Evolutionary conservation across 495 filamentous ascomycete genomes (phyloP), one percentile per base, ranked within the genome.

Genomic region (Terfezia boudieri): DNA sequence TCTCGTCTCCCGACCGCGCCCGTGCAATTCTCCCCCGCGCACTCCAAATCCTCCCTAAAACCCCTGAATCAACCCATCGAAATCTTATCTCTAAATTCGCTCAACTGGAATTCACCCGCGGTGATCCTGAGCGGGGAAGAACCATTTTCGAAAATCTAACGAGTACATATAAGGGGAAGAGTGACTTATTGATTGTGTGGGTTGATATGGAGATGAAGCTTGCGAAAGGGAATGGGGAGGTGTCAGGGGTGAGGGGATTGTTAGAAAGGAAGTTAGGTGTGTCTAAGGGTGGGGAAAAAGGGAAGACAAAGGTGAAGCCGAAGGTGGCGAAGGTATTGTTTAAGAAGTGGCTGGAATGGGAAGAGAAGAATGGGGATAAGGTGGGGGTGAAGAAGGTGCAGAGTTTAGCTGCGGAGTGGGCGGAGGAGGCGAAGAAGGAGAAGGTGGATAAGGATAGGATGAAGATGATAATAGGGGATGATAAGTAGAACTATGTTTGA

Each of bases 141-240:
- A 96, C 90, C 6, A 80, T 96, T 48, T 94, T 96, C 60, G 90
- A 95, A 67, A 84, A 80, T 37, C 73, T 98, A 5, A 71, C 95
- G 8, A 74, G 77, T 23, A 80, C 80, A 14, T 94, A 82, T 72
- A 85, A 85, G 56, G 90, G 88, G 73, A 83, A 82, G 56, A 75
- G 86, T 50, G 86, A 94, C 66, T 67, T 94, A 51, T 96, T 89
- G 87, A 94, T 87, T 67, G 76, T 92, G 62, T 78, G 89, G 43
- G 59, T 95, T 11, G 85, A 94, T 60, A 73, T 94, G 58, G 90
- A 98, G 70, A 81, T 82, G 56, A 65, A 65, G 64, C 64, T 67
- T 37, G 64, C 54, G 9, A 54, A 54, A 1, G 58, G 55, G 22
- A 37, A 51, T 16, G 57, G 61, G 26, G 62, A 53, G 52, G 37